Conservation (phyloP, 176 grass and related monocot species). For the Bothriochloa decipiens region DNA sequence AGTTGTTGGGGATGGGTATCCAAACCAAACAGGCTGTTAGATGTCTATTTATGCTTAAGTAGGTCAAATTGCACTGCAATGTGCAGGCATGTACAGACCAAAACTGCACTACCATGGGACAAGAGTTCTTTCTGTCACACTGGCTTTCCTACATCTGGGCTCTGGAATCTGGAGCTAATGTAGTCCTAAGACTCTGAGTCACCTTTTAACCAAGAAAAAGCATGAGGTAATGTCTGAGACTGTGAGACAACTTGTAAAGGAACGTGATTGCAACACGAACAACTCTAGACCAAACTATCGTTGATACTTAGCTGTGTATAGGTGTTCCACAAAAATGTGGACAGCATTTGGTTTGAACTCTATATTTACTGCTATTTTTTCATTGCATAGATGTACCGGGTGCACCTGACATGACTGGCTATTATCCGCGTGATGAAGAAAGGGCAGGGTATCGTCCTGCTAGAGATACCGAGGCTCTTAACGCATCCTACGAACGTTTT, state of each 20-base stretch:
- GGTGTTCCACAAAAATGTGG: neutral
- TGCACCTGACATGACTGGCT: constrained; percentile 62
- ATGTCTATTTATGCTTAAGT: neutral
- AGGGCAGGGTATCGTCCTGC: constrained; percentile 55
- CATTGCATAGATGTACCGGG: constrained; percentile 56
- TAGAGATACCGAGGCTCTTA: constrained; percentile 66
- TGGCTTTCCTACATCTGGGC: neutral
- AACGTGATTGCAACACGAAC: neutral
- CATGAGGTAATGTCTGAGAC: neutral
- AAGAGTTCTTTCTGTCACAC: neutral
- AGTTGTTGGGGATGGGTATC: neutral
- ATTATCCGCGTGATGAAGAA: constrained; percentile 78
- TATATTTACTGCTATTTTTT: constrained; percentile 35
- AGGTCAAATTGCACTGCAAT: neutral
- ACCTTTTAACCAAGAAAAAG: neutral
- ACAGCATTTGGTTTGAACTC: neutral
- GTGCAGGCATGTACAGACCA: neutral
- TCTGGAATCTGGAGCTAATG: constrained; percentile 1
- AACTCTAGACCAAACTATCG: neutral
- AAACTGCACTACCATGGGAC: neutral
- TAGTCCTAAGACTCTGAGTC: neutral
- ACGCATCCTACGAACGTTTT: constrained; percentile 72
- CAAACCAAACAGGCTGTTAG: neutral
- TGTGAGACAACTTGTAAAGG: neutral
- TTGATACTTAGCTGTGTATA: neutral